phyloP scores from a whole-genome alignment of 768 basidiomycete genomes.

The Serendipita sp. region DNA sequence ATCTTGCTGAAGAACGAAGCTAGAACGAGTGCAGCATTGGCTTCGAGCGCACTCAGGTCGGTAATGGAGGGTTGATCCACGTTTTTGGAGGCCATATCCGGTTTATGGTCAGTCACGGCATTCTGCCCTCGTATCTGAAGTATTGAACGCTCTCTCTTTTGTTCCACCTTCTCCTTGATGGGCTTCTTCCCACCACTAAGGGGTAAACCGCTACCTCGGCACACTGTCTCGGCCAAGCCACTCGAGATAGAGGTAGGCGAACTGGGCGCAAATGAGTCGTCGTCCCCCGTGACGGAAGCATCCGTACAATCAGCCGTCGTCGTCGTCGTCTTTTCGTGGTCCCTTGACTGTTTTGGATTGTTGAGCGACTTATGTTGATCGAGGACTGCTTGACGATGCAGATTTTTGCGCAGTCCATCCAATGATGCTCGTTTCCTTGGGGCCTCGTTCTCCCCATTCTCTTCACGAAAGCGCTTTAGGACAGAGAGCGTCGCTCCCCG shows the following conservation, averaged over 20 bases:
- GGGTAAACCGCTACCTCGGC: background rate
- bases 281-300: background rate
- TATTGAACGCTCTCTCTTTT: too few species aligned
- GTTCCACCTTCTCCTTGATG: too few species aligned
- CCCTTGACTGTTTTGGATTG: background rate
- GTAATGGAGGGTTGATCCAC: too few species aligned
- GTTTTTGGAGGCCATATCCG: too few species aligned
- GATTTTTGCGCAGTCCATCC: background rate
- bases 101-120: too few species aligned
- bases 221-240: background rate
- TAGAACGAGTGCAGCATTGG: background rate
- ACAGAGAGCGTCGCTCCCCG: background rate
- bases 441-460: background rate
- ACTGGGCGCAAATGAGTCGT: background rate
- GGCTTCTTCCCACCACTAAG: too few species aligned
- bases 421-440: background rate
- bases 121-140: too few species aligned
- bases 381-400: background rate
- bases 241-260: background rate
- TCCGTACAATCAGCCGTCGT: background rate
- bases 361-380: background rate
- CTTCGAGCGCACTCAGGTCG: background rate
- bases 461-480: background rate
- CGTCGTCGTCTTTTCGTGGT: background rate
- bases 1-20: background rate